A percentile compares a stretch with the other conserved stretches of the same genome.
phyloP scores from a whole-genome alignment of 2,329 filamentous ascomycete genomes.

The Berkeleyomyces basicola region DNA sequence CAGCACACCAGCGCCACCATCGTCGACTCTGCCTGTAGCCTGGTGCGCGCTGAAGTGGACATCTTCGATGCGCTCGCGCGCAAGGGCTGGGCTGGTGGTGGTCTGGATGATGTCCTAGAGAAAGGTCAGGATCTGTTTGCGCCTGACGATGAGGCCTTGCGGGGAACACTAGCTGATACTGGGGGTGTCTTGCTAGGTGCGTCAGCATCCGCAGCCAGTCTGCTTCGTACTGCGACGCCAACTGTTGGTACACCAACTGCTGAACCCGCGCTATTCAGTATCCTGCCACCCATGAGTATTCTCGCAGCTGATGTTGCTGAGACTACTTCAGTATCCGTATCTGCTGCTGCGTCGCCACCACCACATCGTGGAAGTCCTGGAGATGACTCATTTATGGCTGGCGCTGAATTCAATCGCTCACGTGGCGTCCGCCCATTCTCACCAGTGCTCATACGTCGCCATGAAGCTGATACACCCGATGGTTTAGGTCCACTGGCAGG shows the following conservation, averaged over 20 bases:
- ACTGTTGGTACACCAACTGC: conserved; percentile 16
- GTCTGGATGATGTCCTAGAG: conserved; percentile 48
- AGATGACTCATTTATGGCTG: conserved; percentile 33
- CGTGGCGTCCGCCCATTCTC: conserved; percentile 42
- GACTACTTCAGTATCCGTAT: too few species aligned
- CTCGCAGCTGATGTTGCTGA: conserved; percentile 28
- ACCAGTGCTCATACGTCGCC: conserved; percentile 28
- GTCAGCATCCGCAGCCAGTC: neutral
- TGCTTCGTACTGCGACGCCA: conserved; percentile 14
- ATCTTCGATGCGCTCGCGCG: conserved; percentile 50
- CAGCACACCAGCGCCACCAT: conserved; percentile 47
- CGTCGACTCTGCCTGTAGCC: conserved; percentile 46
- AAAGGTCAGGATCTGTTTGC: conserved; percentile 46
- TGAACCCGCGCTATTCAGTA: conserved; percentile 37
- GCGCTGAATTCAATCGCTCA: conserved; percentile 33
- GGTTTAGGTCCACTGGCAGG: neutral
- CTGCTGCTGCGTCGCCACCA: neutral
- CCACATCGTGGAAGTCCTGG: conserved; percentile 15
- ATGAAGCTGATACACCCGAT: neutral
- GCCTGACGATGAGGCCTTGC: conserved; percentile 19
- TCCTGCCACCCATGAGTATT: conserved; percentile 47
- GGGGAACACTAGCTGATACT: conserved; percentile 14
- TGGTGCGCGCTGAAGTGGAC: conserved; percentile 52
- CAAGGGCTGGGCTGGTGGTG: conserved; percentile 52
- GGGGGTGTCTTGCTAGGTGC: conserved; percentile 14